phyloP scores from a whole-genome alignment of 179 eudicot species.

The Drosera spatulata region DNA sequence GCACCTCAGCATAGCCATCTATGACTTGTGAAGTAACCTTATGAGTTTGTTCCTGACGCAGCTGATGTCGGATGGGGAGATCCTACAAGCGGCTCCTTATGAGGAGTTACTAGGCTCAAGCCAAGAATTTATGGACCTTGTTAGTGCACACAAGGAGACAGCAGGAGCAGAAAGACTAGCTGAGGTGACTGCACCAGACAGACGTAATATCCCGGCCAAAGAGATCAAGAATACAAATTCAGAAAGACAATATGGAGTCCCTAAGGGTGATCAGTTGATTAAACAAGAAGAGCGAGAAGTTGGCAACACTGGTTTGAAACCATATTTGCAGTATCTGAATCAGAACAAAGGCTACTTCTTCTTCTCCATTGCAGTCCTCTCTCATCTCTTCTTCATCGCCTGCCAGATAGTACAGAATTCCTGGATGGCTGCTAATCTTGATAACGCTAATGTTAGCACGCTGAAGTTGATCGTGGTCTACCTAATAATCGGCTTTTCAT shows the following conservation, averaged over 20 bases:
- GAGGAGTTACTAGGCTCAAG: constrained; percentile 41
- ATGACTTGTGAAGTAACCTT: not conserved
- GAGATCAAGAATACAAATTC: constrained; percentile 22
- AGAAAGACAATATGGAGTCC: constrained; percentile 16
- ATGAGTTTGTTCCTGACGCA: not conserved
- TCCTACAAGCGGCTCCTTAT: constrained; percentile 50
- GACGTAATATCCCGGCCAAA: constrained; percentile 13
- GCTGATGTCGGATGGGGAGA: constrained; percentile 42
- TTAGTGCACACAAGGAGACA: constrained; percentile 70
- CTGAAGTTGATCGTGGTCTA: constrained; percentile 52
- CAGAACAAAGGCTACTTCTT: constrained; percentile 49
- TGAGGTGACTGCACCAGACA: constrained; percentile 17
- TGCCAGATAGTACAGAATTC: constrained; percentile 53
- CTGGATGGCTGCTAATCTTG: constrained; percentile 80
- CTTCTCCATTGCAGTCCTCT: constrained; percentile 32
- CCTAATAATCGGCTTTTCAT: constrained; percentile 38
- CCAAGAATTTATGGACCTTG: constrained; percentile 47
- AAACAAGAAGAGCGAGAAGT: constrained; percentile 69
- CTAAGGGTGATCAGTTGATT: constrained; percentile 43
- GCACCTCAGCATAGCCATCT: not conserved
- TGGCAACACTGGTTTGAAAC: constrained; percentile 63
- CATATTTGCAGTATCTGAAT: constrained; percentile 45
- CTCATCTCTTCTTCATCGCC: constrained; percentile 29
- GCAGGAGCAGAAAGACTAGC: constrained; percentile 50
- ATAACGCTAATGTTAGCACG: constrained; percentile 37